A percentile compares a stretch with the other conserved stretches of the same genome.
Conservation (phyloP, 1,284 basidiomycete genomes). For the Sporisorium sorghi region DNA sequence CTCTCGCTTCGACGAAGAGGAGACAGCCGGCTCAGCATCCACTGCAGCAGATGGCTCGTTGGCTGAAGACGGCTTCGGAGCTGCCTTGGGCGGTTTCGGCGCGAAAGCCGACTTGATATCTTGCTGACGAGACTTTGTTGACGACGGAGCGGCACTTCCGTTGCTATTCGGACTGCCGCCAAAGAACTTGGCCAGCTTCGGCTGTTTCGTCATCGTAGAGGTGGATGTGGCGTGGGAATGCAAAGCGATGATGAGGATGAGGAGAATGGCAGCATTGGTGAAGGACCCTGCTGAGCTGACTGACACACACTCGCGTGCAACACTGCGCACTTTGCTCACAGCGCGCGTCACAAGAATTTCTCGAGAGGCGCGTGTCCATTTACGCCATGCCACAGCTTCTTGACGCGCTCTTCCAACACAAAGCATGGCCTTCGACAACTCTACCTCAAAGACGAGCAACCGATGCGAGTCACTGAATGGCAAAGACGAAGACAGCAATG, state of each 20-base stretch:
- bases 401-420: not conserved
- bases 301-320: constrained; percentile 16
- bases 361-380: constrained; percentile 7
- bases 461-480: too few relatives aligned
- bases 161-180: constrained; percentile 24
- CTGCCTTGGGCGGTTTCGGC: constrained; percentile 17
- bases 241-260: not conserved
- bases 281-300: not conserved
- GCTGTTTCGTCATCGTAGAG: constrained; percentile 45
- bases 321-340: constrained; percentile 1
- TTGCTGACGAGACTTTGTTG: constrained; percentile 27
- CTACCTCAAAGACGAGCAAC: not conserved
- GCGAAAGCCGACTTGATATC: constrained; percentile 65
- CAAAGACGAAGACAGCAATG: too few relatives aligned
- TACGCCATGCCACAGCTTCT: constrained; percentile 11
- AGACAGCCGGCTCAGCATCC: not conserved
- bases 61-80: not conserved
- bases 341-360: constrained; percentile 1
- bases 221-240: not conserved
- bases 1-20: constrained; percentile 6
- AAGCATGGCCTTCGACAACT: too few relatives aligned
- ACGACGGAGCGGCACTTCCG: constrained; percentile 7
- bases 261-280: not conserved
- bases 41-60: constrained; percentile 2
- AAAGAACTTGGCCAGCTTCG: constrained; percentile 46